Conservation (phyloP, 805 yeast species). For the Nakazawaea ishiwadae region DNA sequence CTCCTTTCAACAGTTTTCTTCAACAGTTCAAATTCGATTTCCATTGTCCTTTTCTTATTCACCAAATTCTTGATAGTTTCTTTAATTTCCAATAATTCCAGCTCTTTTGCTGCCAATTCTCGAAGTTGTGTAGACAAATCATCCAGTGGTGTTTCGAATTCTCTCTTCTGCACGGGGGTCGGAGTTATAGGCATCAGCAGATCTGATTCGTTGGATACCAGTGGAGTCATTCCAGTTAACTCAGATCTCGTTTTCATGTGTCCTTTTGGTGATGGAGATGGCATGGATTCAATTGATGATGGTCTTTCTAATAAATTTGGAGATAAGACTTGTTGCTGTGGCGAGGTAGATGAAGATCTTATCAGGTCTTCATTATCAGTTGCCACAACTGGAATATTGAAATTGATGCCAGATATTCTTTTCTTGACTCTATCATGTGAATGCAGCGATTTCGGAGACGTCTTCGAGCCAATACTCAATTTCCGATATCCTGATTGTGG, state of each 20-base stretch:
- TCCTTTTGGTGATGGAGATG: constrained; percentile 5
- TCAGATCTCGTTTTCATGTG: background rate
- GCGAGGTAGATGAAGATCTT: constrained; percentile 1
- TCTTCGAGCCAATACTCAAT: constrained; percentile 9
- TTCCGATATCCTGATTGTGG: background rate
- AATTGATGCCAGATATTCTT: constrained; percentile 12
- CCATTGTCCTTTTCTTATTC: constrained; percentile 34
- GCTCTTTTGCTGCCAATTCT: constrained; percentile 62
- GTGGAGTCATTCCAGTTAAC: too few species aligned
- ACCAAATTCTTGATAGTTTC: constrained; percentile 44
- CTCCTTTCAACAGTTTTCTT: constrained; percentile 43
- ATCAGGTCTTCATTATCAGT: background rate
- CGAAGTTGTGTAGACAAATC: constrained; percentile 54
- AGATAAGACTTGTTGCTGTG: background rate
- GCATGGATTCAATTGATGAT: constrained; percentile 1
- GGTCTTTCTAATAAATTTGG: background rate
- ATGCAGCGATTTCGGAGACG: background rate
- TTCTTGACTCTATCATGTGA: background rate
- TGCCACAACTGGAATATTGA: constrained; percentile 11
- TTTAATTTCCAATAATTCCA: constrained; percentile 60
- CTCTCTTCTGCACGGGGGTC: too few species aligned
- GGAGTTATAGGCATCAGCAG: too few species aligned
- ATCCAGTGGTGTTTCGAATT: constrained; percentile 11
- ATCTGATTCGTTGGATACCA: too few species aligned
- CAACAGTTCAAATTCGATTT: constrained; percentile 45